Evolutionary conservation across 2,329 filamentous ascomycete species (phyloP).

Genomic region (Monilinia vaccinii-corymbosi): DNA sequence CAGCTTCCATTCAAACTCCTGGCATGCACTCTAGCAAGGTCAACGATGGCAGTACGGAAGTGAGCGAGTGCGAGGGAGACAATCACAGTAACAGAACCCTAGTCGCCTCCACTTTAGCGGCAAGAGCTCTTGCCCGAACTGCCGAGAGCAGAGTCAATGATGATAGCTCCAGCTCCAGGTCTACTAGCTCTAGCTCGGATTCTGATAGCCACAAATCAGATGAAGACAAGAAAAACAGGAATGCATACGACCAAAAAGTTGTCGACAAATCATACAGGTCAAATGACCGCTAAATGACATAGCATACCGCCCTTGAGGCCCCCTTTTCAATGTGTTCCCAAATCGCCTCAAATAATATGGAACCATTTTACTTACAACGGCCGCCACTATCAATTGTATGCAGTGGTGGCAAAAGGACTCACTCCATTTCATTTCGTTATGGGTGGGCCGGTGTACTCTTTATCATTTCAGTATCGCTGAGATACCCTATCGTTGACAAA

Average conservation of each 20-base stretch:
- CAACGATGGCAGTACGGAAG: slow-evolving; percentile 24
- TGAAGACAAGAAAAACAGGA: slow-evolving; percentile 7
- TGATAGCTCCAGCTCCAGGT: slow-evolving; percentile 5
- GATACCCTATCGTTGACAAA: not conserved
- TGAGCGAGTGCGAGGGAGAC: slow-evolving; percentile 25
- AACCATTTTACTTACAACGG: slow-evolving; percentile 3
- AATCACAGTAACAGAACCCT: slow-evolving; percentile 15
- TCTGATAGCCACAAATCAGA: slow-evolving; percentile 14
- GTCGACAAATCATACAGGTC: not conserved
- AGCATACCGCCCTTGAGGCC: not conserved
- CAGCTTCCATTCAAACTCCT: slow-evolving; percentile 22
- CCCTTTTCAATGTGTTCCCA: not conserved
- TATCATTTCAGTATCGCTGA: not conserved
- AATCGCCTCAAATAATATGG: slow-evolving; percentile 5
- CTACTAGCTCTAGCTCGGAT: slow-evolving; percentile 1
- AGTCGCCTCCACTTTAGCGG: slow-evolving; percentile 13
- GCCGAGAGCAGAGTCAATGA: slow-evolving; percentile 10
- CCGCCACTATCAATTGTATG: not conserved
- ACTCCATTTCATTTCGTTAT: not conserved
- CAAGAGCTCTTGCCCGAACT: slow-evolving; percentile 13
- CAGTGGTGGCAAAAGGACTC: not conserved
- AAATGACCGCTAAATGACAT: not conserved
- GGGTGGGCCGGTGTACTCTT: not conserved
- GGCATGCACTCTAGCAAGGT: slow-evolving; percentile 18
- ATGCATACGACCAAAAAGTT: not conserved